phyloP scores from a whole-genome alignment of 257 asterid genomes.

The Orobanche coerulescens region DNA sequence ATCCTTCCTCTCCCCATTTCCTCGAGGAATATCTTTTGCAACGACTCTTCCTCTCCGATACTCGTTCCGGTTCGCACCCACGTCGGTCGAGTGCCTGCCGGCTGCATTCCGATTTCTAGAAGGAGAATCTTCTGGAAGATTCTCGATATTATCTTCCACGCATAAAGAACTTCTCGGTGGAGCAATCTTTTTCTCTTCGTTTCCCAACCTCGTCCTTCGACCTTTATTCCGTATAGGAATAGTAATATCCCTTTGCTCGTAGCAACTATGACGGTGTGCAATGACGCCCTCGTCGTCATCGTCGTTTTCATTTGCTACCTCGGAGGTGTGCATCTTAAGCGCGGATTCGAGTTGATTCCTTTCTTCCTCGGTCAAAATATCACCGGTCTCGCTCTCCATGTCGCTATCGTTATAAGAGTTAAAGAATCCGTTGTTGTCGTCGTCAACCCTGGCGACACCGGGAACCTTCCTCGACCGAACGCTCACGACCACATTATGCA shows the following conservation, averaged over 20 bases:
- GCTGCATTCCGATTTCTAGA: conserved; percentile 28
- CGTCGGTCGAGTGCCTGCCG: conserved; percentile 47
- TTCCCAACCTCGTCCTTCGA: conserved; percentile 51
- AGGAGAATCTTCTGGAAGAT: conserved; percentile 44
- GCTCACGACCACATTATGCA: conserved; percentile 72
- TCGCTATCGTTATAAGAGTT: conserved; percentile 45
- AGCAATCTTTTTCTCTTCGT: conserved; percentile 31
- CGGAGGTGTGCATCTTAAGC: conserved; percentile 43
- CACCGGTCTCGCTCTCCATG: conserved; percentile 47
- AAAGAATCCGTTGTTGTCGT: too few species aligned
- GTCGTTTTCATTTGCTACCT: conserved; percentile 28
- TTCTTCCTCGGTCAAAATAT: conserved; percentile 56
- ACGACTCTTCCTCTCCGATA: conserved; percentile 36
- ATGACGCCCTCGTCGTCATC: conserved; percentile 40
- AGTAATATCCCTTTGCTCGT: conserved; percentile 50
- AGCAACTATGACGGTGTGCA: conserved; percentile 56
- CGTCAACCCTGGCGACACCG: conserved; percentile 53
- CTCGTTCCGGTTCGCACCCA: conserved; percentile 43
- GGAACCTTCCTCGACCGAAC: conserved; percentile 64
- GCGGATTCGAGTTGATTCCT: conserved; percentile 62
- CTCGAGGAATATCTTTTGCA: conserved; percentile 35
- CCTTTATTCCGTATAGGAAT: conserved; percentile 37
- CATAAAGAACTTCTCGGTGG: conserved; percentile 51
- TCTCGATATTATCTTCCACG: conserved; percentile 39
- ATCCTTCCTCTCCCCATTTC: conserved; percentile 36